A percentile compares a stretch with the other conserved stretches of the same genome.
Evolutionary conservation across 2,329 filamentous ascomycete genomes (phyloP).

Genomic region (Aspergillus novoparasiticus): DNA sequence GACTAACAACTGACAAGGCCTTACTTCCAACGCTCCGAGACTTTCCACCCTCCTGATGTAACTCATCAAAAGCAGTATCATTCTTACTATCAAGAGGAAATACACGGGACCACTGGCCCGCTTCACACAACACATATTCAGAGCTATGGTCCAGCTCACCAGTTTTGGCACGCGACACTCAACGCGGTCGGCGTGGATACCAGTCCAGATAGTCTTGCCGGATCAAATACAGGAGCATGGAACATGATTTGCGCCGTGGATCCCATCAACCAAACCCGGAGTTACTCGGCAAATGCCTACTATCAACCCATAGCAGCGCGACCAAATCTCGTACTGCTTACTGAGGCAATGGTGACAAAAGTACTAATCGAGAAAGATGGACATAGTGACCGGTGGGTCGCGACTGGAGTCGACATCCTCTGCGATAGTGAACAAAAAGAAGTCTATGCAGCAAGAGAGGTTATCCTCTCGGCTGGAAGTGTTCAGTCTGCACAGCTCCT

Average conservation of each 20-base stretch:
- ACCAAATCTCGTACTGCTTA: conserved; percentile 52
- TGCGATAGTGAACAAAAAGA: conserved; percentile 36
- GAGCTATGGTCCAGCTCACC: conserved; percentile 39
- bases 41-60: conserved; percentile 35
- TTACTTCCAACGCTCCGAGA: conserved; percentile 55
- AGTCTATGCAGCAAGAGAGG: conserved; percentile 48
- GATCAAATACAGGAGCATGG: conserved; percentile 47
- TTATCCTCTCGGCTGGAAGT: conserved; percentile 62
- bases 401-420: conserved; percentile 48
- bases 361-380: conserved; percentile 46
- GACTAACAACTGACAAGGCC: conserved; percentile 31
- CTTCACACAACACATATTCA: conserved; percentile 31
- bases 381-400: conserved; percentile 26
- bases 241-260: conserved; percentile 32
- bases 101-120: conserved; percentile 37
- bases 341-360: conserved; percentile 50
- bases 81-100: conserved; percentile 19
- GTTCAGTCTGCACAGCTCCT: conserved; percentile 60
- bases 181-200: conserved; percentile 40
- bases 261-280: conserved; percentile 36
- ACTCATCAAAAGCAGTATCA: conserved; percentile 29
- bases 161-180: conserved; percentile 50
- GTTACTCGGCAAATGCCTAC: conserved; percentile 48
- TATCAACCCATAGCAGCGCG: conserved; percentile 40
- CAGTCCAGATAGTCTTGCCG: conserved; percentile 41